Percentiles rank a stretch among this genome's conserved stretches.
Evolutionary conservation across 352 stramenopile species (phyloP).

Genomic region (Phytophthora chlamydospora): DNA sequence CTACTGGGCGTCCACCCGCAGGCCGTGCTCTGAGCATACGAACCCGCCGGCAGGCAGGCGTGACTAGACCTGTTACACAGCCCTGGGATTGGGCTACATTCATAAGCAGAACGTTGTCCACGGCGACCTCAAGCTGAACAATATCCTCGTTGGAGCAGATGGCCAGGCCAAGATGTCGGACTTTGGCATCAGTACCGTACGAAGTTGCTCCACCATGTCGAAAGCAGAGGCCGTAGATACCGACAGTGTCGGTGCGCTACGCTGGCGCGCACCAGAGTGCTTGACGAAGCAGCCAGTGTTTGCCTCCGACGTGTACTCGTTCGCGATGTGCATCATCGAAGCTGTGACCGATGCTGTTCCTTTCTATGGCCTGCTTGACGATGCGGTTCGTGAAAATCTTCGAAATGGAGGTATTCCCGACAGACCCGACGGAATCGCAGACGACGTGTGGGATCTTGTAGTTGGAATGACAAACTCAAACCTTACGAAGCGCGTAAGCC

Average conservation of each 20-base stretch:
- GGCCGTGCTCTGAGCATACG: too few relatives aligned
- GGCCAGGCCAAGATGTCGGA: slow-evolving; percentile 21
- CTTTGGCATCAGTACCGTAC: slow-evolving; percentile 21
- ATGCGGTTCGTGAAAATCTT: slow-evolving; percentile 11
- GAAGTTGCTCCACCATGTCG: not conserved
- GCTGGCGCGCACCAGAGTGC: slow-evolving; percentile 36
- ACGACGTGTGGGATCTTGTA: slow-evolving; percentile 23
- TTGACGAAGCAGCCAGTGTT: slow-evolving; percentile 17
- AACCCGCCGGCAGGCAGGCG: too few relatives aligned
- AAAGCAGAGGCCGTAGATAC: not conserved
- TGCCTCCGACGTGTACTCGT: slow-evolving; percentile 36
- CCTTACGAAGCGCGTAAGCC: too few relatives aligned
- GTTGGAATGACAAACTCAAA: slow-evolving; percentile 3
- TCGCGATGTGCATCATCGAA: slow-evolving; percentile 37
- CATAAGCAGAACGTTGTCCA: slow-evolving; percentile 10
- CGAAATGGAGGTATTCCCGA: slow-evolving; percentile 5
- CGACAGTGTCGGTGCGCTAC: slow-evolving; percentile 1
- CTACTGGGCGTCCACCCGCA: too few relatives aligned
- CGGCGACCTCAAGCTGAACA: slow-evolving; percentile 4
- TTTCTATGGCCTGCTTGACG: slow-evolving; percentile 14
- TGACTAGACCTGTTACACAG: too few relatives aligned
- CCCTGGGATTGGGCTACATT: slow-evolving; percentile 6
- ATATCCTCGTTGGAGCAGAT: slow-evolving; percentile 8
- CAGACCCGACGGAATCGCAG: slow-evolving; percentile 12
- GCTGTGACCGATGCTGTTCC: slow-evolving; percentile 20